Conservation (phyloP, 148 eudicot species). For the Talinum fruticosum region DNA sequence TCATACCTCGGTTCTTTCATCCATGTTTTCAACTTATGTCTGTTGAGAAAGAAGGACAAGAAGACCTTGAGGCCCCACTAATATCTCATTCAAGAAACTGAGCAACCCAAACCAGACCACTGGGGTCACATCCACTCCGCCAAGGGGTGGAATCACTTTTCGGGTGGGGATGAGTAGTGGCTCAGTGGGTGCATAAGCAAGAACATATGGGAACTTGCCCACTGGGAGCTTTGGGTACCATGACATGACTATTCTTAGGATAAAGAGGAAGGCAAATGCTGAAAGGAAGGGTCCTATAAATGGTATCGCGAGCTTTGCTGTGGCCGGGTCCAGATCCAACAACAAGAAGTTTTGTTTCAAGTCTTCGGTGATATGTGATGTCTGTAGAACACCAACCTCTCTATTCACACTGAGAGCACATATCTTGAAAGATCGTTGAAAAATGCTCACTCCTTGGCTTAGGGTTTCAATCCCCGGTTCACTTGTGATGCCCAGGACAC, state of each 20-base stretch:
- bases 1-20: not conserved
- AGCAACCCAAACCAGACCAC: constrained; percentile 95
- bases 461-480: constrained; percentile 25
- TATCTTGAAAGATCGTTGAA: not conserved
- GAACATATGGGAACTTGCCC: constrained; percentile 69
- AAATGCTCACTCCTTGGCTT: constrained; percentile 14
- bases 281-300: constrained; percentile 83
- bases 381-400: not conserved
- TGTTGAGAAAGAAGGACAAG: constrained; percentile 92
- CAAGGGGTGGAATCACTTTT: constrained; percentile 82
- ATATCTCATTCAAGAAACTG: constrained; percentile 83
- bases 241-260: constrained; percentile 92
- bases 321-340: constrained; percentile 72
- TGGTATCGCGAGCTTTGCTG: constrained; percentile 64
- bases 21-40: constrained; percentile 6
- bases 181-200: constrained; percentile 94
- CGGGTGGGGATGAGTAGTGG: constrained; percentile 74
- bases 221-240: constrained; percentile 98
- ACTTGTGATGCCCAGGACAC: constrained; percentile 23
- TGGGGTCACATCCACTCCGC: constrained; percentile 93
- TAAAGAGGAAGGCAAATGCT: constrained; percentile 72
- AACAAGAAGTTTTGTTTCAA: constrained; percentile 36
- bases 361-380: constrained; percentile 22
- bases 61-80: constrained; percentile 93
- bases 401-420: constrained; percentile 8